Evolutionary conservation across 1,284 basidiomycete species (phyloP), one percentile per base, ranked within the genome.

Genomic region (Megacollybia platyphylla): DNA sequence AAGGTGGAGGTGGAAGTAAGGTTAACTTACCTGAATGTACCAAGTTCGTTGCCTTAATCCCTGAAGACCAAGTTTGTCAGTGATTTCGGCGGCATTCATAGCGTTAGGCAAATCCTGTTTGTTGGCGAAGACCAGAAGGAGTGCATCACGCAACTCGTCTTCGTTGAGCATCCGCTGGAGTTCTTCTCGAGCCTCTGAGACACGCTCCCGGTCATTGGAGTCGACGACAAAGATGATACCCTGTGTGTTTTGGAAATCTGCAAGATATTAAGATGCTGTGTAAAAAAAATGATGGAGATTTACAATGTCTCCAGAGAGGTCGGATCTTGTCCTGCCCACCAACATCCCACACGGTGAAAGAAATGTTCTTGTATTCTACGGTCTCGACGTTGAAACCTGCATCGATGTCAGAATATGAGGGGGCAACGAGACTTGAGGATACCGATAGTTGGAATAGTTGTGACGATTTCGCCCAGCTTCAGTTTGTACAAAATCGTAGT

Each of bases 161-260:
- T 98, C 96, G 68, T 97, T 97, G 64, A 99, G 71, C 93, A 99
- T 99, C 60, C 94, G 87, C 67, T 98, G 96, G 47, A 99, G 79
- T 69, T 99, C 96, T 72, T 98, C 96, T 50, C 96, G 87, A 42
- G 96, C 96, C 71, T 99, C 96, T 42, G 90, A 87, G 50, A 98
- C 88, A 87, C 96, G 94, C 68, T 98, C 96, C 67, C 96, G 76
- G 73, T 99, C 96, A 68, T 98, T 98, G 45, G 96, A 98, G 67
- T 99, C 96, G 52, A 99, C 93, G 45, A 99, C 96, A 64, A 98
- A 99, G 62, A 99, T 98, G 71, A 99, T 97, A 54, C 94, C 96
- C 71, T 99, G 96, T 39, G 96, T 99, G 76, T 98, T 98, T 71
- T 98, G 96, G 90, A 97, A 99, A 74, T 99, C 94, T 96, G 52